Evolutionary conservation across 2,329 filamentous ascomycete genomes (phyloP), one percentile per base, ranked within the genome.

Genomic region (Septoria linicola): DNA sequence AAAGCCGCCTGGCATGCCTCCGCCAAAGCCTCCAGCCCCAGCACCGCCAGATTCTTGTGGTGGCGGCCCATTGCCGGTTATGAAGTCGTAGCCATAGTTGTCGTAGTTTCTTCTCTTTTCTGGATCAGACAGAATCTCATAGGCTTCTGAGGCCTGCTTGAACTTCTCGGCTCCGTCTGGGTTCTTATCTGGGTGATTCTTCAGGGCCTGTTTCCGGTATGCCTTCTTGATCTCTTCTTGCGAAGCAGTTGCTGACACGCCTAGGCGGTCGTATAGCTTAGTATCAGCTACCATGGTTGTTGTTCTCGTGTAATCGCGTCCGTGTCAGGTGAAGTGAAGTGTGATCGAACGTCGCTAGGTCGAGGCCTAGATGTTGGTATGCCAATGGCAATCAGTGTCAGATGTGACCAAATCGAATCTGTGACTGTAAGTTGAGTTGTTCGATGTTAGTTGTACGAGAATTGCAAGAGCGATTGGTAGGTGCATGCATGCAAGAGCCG

Each of bases 141-240:
- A 99, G 51, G 93, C 93, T 75, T 97, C 91, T 1, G 90, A 96
- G 59, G 90, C 88, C 71, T 97, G 93, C 75, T 99, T 99, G 80
- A 99, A 99, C 73, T 92, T 96, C 70, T 97, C 93, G 54, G 83
- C 78, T 7, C 92, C 89, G 45, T 83, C 75, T 23, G 90, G 84
- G 79, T 97, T 99, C 80, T 97, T 99, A 78, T 99, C 93, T 5
- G 93, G 93, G 68, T 99, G 93, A 74, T 84, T 91, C 59, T 70
- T 70, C 34, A 97, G 74, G 48, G 92, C 92, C 49, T 85, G 81
- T 79, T 96, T 96, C 58, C 88, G 82, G 72, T 96, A 96, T 52
- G 84, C 93, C 71, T 97, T 99, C 72, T 96, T 97, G 70, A 99
- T 95, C 60, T 97, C 92, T 68, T 96, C 92, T 73, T 95, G 89